Evolutionary conservation across 345 rosid genomes (phyloP).

Genomic region (Clausena lansium): DNA sequence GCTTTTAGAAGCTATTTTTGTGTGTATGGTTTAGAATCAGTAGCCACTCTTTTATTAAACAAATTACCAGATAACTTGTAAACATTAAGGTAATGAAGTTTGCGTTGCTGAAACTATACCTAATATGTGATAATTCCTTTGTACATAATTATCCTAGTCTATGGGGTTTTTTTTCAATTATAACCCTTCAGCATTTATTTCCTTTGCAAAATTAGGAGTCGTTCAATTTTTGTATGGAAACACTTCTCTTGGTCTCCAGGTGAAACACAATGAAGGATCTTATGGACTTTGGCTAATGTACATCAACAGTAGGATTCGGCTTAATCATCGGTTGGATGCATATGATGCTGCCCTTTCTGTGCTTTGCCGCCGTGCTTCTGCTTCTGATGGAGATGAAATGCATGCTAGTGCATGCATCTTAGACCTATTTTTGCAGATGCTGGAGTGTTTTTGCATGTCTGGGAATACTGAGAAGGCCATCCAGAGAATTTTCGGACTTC

Average conservation of each 20-base stretch:
- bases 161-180: background rate
- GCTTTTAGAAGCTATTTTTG: background rate
- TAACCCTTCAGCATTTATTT: constrained; percentile 4
- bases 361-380: constrained; percentile 48
- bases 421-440: constrained; percentile 88
- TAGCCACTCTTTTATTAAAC: background rate
- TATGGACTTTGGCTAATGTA: constrained; percentile 89
- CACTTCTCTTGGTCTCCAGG: constrained; percentile 54
- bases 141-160: background rate
- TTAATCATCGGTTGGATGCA: constrained; percentile 65
- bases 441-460: constrained; percentile 73
- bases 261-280: constrained; percentile 57
- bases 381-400: constrained; percentile 34
- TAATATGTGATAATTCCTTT: background rate
- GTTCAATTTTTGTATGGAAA: constrained; percentile 40
- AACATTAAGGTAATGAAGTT: background rate
- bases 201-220: constrained; percentile 1
- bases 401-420: constrained; percentile 78
- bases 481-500: constrained; percentile 45
- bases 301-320: constrained; percentile 73
- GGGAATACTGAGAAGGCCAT: constrained; percentile 66
- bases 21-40: background rate
- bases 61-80: background rate
- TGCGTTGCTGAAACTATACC: background rate
- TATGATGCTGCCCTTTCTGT: constrained; percentile 68